Base-by-base conservation (phyloP, 2,329 filamentous ascomycete species). In the Teratosphaeria gauchensis region DNA sequence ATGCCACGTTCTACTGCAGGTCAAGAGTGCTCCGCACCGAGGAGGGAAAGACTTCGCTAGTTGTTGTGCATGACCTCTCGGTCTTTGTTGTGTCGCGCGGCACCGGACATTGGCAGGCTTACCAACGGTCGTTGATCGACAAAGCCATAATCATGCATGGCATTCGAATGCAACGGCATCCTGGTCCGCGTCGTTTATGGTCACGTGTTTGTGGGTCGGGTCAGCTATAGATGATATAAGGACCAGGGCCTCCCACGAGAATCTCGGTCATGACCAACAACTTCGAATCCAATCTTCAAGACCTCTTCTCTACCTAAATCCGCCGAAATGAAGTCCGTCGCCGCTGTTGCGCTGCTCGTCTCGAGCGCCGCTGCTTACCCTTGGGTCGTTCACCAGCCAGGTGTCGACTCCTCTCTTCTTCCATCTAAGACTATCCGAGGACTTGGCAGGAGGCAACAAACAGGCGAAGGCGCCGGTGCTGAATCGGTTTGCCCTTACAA, bases 401-500 rank as follows among this genome's bases (percentile, higher is more conserved):
- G 72, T 24, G 70, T 76, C 16, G 72, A 76, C 57, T 69, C 69
- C 8, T 63, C 74, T 48, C 64, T 61, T 12, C 59, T 64, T 28
- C 35, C 35, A 62, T 61, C 51, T 58, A 61, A 30, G 35, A 42
- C 35, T 16, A 42, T 42, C 35, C 61, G 55, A 35, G 53, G 53
- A 12, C 24, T 63, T 12, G 55, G 58, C 42, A 51, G 33, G 51
- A 64, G 73, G 24, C 72, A 74, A 65, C 72, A 74, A 59, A 57
- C 67, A 42, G 68, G 67, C 5, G 59, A 58, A 9, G 65, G 60
- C 9, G 59, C 66, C 31, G 71, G 70, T 3, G 63, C 65, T 33
- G 59, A 71, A n/a, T 68, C 65, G 1, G 66, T 58, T 16, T 74
- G 73, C 62, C 73, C 75, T 4, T 73, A 71, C 70, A 76, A 76